Conservation (phyloP, 768 basidiomycete genomes). For the Pluteus cervinus region DNA sequence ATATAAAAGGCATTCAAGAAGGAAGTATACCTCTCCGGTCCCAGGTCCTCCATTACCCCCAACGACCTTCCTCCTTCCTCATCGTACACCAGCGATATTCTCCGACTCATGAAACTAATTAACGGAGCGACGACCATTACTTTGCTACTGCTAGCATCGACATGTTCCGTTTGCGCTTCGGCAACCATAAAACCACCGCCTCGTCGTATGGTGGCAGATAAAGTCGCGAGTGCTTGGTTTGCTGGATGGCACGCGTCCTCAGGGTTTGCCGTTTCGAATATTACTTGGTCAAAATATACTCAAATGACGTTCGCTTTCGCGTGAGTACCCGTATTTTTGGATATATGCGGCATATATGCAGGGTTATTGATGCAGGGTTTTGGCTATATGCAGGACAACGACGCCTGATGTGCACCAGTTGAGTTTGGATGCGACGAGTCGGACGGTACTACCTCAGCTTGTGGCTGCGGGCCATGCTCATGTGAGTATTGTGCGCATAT, state of each 20-base stretch:
- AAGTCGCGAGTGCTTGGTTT: conserved; percentile 55
- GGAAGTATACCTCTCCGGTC: too few species aligned
- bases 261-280: conserved; percentile 42
- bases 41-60: too few species aligned
- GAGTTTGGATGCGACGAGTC: conserved; percentile 38
- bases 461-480: conserved; percentile 40
- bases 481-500: conserved; percentile 19
- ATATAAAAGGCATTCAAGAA: too few species aligned
- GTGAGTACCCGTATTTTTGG: conserved; percentile 31
- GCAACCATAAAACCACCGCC: neutral
- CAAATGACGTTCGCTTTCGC: conserved; percentile 68
- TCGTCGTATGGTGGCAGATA: neutral
- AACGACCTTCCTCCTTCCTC: too few species aligned
- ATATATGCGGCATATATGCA: neutral
- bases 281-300: conserved; percentile 66
- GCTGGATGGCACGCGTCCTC: conserved; percentile 56
- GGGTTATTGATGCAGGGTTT: neutral
- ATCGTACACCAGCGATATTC: too few species aligned
- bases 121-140: too few species aligned
- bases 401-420: conserved; percentile 29
- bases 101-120: too few species aligned
- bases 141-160: too few species aligned
- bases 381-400: conserved; percentile 23
- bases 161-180: neutral
- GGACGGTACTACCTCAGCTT: conserved; percentile 47